phyloP scores from a whole-genome alignment of 306 rosid genomes.

The Quillaja saponaria region DNA sequence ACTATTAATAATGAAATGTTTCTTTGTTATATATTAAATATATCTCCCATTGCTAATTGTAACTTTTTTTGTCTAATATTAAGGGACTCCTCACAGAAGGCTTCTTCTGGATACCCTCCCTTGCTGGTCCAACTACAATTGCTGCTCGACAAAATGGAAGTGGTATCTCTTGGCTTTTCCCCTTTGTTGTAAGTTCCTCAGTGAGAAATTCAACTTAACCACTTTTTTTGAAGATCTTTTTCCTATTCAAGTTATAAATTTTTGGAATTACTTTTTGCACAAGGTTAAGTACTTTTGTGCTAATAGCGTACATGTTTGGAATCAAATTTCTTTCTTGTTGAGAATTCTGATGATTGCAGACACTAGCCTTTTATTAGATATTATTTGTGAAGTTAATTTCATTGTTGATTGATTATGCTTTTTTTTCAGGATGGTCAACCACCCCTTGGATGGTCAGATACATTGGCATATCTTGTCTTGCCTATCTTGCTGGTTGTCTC shows the following conservation, averaged over 20 bases:
- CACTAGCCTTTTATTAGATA: slow-evolving; percentile 7
- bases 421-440: slow-evolving; percentile 89
- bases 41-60: slow-evolving; percentile 29
- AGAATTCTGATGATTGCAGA: slow-evolving; percentile 13
- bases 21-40: background rate
- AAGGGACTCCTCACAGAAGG: slow-evolving; percentile 98
- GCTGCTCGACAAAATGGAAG: slow-evolving; percentile 88
- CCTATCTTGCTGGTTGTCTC: slow-evolving; percentile 76
- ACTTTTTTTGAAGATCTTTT: slow-evolving; percentile 4
- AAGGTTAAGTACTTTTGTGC: too few relatives aligned
- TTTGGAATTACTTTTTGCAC: too few relatives aligned
- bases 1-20: background rate
- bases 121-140: slow-evolving; percentile 92
- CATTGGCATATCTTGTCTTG: slow-evolving; percentile 93
- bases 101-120: slow-evolving; percentile 98
- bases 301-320: too few relatives aligned
- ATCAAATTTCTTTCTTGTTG: slow-evolving; percentile 18
- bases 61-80: slow-evolving; percentile 27
- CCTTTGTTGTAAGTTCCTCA: slow-evolving; percentile 71
- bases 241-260: background rate
- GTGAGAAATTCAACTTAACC: slow-evolving; percentile 20
- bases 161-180: slow-evolving; percentile 94
- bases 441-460: slow-evolving; percentile 99
- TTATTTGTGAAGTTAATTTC: slow-evolving; percentile 19
- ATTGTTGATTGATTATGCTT: slow-evolving; percentile 19